These are phyloP conservation scores for Botrytis tulipae DNA, from an alignment of 2,329 filamentous ascomycete genomes.

Conservation along the genomic window DNA sequence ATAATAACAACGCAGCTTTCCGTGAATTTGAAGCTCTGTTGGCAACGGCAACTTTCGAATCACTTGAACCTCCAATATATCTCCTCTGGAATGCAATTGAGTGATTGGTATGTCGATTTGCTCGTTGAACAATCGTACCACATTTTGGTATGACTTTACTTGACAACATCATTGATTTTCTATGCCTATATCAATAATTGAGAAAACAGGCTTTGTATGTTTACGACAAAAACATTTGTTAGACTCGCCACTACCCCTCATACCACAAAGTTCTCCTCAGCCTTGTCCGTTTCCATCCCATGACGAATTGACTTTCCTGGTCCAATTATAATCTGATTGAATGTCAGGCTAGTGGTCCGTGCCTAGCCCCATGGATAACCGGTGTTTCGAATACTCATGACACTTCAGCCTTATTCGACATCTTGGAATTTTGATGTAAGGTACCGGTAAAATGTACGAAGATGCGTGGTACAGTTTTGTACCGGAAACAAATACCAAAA, in stretches of 20 bases:
- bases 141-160: slow-evolving; percentile 24
- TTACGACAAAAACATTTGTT: slow-evolving; percentile 2
- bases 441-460: slow-evolving; percentile 63
- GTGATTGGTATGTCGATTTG: slow-evolving; percentile 21
- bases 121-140: slow-evolving; percentile 25
- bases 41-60: slow-evolving; percentile 24
- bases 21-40: slow-evolving; percentile 22
- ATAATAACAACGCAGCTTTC: slow-evolving; percentile 28
- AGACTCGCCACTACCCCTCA: slow-evolving; percentile 14
- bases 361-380: not conserved
- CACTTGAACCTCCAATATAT: slow-evolving; percentile 27
- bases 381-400: slow-evolving; percentile 6
- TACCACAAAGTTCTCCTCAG: slow-evolving; percentile 16
- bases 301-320: slow-evolving; percentile 17
- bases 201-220: not conserved
- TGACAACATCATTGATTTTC: slow-evolving; percentile 27
- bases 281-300: slow-evolving; percentile 13
- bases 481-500: slow-evolving; percentile 56
- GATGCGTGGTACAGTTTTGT: slow-evolving; percentile 82
- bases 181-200: not conserved
- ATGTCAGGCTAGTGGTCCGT: slow-evolving; percentile 14
- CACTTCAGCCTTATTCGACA: slow-evolving; percentile 16
- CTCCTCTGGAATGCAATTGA: slow-evolving; percentile 25
- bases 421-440: slow-evolving; percentile 3
- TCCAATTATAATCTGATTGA: slow-evolving; percentile 1